Evolutionary conservation across 179 eudicot genomes (phyloP).

Genomic region (Carnegiea gigantea): DNA sequence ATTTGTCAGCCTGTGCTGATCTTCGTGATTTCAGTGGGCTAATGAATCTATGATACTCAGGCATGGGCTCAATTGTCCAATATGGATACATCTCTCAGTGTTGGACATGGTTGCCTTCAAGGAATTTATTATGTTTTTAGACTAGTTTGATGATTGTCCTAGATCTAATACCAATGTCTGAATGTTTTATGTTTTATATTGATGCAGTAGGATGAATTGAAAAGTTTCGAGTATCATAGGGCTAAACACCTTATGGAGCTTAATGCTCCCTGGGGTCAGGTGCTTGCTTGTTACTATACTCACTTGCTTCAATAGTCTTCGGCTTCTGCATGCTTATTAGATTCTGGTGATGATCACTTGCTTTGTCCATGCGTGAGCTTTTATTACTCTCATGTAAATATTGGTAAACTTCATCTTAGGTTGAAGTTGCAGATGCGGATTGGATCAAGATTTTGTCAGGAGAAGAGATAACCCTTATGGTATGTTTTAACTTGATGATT

Average conservation of each 20-base stretch:
- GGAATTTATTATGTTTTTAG: background rate
- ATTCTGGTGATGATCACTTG: background rate
- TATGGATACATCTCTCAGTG: background rate
- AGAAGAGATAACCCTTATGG: slow-evolving; percentile 66
- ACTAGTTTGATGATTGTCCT: background rate
- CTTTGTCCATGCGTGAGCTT: background rate
- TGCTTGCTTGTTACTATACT: background rate
- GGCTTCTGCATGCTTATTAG: background rate
- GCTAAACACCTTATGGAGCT: background rate
- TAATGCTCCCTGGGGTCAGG: background rate
- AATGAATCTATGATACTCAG: background rate
- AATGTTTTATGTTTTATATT: background rate
- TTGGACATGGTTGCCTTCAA: background rate
- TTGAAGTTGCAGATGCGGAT: slow-evolving; percentile 81
- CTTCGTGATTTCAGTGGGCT: background rate
- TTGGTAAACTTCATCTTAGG: slow-evolving; percentile 34
- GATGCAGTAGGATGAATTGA: background rate
- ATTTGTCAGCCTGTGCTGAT: background rate
- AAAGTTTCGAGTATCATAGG: background rate
- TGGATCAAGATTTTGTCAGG: slow-evolving; percentile 74
- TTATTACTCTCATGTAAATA: background rate
- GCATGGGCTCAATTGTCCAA: background rate
- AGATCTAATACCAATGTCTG: background rate
- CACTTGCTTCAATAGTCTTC: background rate
- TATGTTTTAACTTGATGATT: slow-evolving; percentile 28